Evolutionary conservation across 305 asterid genomes (phyloP).

Genomic region (Solanum chacoense): DNA sequence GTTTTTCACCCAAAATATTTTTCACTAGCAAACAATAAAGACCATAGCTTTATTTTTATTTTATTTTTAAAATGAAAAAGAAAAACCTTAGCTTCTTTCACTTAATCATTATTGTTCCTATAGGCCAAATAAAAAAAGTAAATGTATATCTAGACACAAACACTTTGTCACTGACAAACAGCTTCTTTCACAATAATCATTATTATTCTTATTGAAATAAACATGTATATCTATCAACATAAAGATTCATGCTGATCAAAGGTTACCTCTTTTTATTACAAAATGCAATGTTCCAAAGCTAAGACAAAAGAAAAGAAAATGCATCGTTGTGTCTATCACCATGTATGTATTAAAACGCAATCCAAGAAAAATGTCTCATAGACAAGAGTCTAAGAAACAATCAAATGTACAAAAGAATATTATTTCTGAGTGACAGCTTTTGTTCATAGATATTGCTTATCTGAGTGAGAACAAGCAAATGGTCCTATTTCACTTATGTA

Average conservation of each 20-base stretch:
- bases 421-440: neutral
- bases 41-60: neutral
- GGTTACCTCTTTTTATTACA: neutral
- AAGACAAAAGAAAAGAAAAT: neutral
- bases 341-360: neutral
- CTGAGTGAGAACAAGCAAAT: conserved; percentile 8
- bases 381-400: conserved; percentile 1
- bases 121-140: neutral
- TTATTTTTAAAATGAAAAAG: neutral
- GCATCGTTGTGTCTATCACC: neutral
- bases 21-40: neutral
- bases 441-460: neutral
- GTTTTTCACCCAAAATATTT: neutral
- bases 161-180: neutral
- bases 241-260: neutral
- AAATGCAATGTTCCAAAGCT: neutral
- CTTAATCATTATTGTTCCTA: neutral
- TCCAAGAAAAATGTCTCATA: conserved; percentile 1
- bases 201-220: neutral
- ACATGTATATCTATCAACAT: neutral
- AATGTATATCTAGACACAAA: neutral
- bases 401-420: conserved; percentile 1
- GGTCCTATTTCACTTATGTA: conserved; percentile 20
- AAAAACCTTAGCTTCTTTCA: neutral
- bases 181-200: neutral